Conservation (phyloP, 2,329 filamentous ascomycete species). For the Nothopassalora personata region DNA sequence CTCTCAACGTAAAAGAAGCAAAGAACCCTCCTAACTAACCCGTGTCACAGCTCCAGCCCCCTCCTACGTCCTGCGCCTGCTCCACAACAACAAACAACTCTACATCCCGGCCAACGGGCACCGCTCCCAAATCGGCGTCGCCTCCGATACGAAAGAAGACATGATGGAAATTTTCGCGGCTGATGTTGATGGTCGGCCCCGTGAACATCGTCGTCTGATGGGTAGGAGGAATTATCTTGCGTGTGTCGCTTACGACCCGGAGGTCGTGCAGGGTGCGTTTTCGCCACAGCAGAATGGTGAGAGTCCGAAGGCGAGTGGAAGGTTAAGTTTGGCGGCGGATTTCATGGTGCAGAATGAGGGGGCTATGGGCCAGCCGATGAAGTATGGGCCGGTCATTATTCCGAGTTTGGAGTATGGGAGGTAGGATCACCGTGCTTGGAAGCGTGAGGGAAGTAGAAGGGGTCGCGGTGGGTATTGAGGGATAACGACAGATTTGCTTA, state of each 20-base stretch:
- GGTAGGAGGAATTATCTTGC: slow-evolving; percentile 87
- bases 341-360: slow-evolving; percentile 95
- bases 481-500: background rate
- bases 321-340: slow-evolving; percentile 82
- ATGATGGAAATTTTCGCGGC: slow-evolving; percentile 99
- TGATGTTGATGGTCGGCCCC: slow-evolving; percentile 75
- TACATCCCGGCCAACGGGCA: slow-evolving; percentile 90
- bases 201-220: slow-evolving; percentile 90
- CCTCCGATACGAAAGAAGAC: slow-evolving; percentile 93
- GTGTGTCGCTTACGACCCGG: slow-evolving; percentile 89
- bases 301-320: slow-evolving; percentile 35
- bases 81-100: slow-evolving; percentile 90
- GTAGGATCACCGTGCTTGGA: slow-evolving; percentile 21
- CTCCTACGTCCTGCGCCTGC: slow-evolving; percentile 81
- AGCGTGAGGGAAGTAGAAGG: background rate
- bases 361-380: slow-evolving; percentile 73
- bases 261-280: slow-evolving; percentile 53
- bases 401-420: slow-evolving; percentile 58
- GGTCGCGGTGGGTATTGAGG: background rate
- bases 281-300: slow-evolving; percentile 13
- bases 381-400: slow-evolving; percentile 95
- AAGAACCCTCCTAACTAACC: background rate
- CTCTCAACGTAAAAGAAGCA: too few species aligned
- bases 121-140: slow-evolving; percentile 50
- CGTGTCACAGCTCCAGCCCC: slow-evolving; percentile 59